phyloP scores from a whole-genome alignment of 768 basidiomycete genomes.

The Trichaptum fuscoviolaceum region DNA sequence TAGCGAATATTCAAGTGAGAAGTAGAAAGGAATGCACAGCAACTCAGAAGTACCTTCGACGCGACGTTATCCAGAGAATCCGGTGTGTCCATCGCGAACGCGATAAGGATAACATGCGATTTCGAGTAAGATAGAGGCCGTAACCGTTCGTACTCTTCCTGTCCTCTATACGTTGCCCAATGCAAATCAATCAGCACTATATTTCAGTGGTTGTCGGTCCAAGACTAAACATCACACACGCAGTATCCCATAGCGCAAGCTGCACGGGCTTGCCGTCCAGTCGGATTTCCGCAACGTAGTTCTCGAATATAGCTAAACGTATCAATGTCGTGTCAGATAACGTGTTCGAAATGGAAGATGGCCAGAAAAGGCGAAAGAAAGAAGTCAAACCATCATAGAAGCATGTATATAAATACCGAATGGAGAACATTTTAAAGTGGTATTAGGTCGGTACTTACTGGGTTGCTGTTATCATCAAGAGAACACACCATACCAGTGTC shows the following conservation, averaged over 20 bases:
- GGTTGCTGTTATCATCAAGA: slow-evolving; percentile 41
- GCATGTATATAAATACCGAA: slow-evolving; percentile 15
- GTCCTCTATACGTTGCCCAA: slow-evolving; percentile 56
- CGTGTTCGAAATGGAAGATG: slow-evolving; percentile 3
- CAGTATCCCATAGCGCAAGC: slow-evolving; percentile 97
- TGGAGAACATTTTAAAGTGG: slow-evolving; percentile 7
- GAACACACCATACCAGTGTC: neutral
- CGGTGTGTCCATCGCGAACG: slow-evolving; percentile 92
- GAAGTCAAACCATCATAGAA: slow-evolving; percentile 2
- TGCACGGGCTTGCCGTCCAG: slow-evolving; percentile 98
- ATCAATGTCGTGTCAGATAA: slow-evolving; percentile 8
- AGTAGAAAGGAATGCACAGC: slow-evolving; percentile 12
- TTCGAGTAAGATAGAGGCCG: slow-evolving; percentile 97
- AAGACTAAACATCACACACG: slow-evolving; percentile 51
- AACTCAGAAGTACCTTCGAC: slow-evolving; percentile 58
- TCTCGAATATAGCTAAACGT: slow-evolving; percentile 85
- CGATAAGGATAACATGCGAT: slow-evolving; percentile 98
- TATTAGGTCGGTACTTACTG: slow-evolving; percentile 34
- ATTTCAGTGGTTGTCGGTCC: neutral
- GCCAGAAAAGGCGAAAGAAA: slow-evolving; percentile 20
- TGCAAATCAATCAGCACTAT: slow-evolving; percentile 7
- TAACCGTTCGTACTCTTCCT: slow-evolving; percentile 98
- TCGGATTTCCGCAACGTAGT: slow-evolving; percentile 97
- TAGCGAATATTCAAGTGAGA: neutral
- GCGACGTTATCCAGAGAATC: slow-evolving; percentile 96